phyloP scores from a whole-genome alignment of 805 yeast species.

The Jamesozyma hellenica region DNA sequence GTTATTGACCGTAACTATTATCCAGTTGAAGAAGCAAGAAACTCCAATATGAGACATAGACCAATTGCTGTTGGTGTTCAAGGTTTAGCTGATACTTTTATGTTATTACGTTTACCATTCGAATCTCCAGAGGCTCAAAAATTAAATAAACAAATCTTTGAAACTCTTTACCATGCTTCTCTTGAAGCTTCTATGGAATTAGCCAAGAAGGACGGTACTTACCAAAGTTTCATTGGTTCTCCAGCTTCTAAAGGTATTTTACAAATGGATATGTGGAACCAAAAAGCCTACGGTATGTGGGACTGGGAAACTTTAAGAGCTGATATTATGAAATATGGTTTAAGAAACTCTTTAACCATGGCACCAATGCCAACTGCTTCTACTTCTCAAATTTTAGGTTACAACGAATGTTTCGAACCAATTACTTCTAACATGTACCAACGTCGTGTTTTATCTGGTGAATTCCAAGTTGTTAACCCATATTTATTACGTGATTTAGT shows the following conservation, averaged over 20 bases:
- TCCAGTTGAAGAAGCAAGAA: conserved; percentile 69
- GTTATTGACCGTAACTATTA: conserved; percentile 79
- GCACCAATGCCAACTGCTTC: conserved; percentile 99
- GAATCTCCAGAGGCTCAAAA: conserved; percentile 70
- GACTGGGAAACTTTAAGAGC: conserved; percentile 74
- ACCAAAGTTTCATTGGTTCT: conserved; percentile 68
- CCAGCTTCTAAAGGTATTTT: conserved; percentile 81
- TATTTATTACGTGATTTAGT: conserved; percentile 75
- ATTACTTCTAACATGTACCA: conserved; percentile 86
- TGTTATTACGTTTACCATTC: conserved; percentile 72
- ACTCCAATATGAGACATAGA: conserved; percentile 72
- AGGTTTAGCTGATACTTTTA: conserved; percentile 86
- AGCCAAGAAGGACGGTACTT: conserved; percentile 59
- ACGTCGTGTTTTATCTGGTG: conserved; percentile 87
- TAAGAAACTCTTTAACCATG: conserved; percentile 77
- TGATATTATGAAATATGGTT: conserved; percentile 50
- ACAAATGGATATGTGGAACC: conserved; percentile 83
- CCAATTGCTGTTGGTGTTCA: conserved; percentile 98
- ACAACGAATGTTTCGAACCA: conserved; percentile 93
- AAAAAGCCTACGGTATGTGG: conserved; percentile 66
- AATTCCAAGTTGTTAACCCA: conserved; percentile 84
- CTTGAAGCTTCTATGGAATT: conserved; percentile 79
- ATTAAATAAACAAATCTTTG: conserved; percentile 79
- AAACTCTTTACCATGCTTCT: conserved; percentile 91
- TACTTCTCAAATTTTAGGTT: conserved; percentile 90